These are phyloP conservation scores for Macrocybe gigantea DNA, from an alignment of 768 basidiomycete genomes.

Conservation along the genomic window DNA sequence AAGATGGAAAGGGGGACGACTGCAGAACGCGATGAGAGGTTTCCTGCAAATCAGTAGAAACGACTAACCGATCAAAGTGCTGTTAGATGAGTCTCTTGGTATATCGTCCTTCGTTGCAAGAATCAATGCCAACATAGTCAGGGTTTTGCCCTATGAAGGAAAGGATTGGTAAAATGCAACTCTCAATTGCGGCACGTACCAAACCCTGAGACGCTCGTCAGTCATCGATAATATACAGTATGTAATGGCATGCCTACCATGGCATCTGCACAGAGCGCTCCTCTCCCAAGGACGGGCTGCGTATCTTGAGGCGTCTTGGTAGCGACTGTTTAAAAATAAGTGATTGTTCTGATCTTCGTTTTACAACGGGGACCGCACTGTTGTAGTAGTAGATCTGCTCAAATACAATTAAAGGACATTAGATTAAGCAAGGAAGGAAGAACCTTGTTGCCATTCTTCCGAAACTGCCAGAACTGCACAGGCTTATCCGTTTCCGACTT, in stretches of 20 bases:
- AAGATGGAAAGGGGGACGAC: slow-evolving; percentile 81
- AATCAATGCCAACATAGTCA: slow-evolving; percentile 81
- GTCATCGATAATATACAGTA: background rate
- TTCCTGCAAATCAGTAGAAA: background rate
- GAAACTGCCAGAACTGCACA: slow-evolving; percentile 87
- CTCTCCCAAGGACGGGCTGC: slow-evolving; percentile 64
- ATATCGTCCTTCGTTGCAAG: slow-evolving; percentile 70
- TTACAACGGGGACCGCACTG: slow-evolving; percentile 27
- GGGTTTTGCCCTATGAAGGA: slow-evolving; percentile 70
- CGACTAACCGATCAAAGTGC: slow-evolving; percentile 72
- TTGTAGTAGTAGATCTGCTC: slow-evolving; percentile 66
- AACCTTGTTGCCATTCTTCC: slow-evolving; percentile 51
- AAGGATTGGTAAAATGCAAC: background rate
- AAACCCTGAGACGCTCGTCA: slow-evolving; percentile 28
- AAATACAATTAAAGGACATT: background rate
- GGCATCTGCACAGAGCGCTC: slow-evolving; percentile 86
- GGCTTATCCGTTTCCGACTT: slow-evolving; percentile 59
- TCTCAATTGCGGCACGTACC: slow-evolving; percentile 15
- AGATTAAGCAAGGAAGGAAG: slow-evolving; percentile 4
- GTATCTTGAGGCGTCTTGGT: slow-evolving; percentile 73
- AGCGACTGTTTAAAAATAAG: slow-evolving; percentile 42
- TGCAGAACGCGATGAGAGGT: slow-evolving; percentile 18
- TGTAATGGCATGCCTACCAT: slow-evolving; percentile 47
- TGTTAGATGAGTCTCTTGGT: slow-evolving; percentile 47
- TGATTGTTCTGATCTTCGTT: slow-evolving; percentile 1